Evolutionary conservation across 768 basidiomycete species (phyloP), one percentile per base, ranked within the genome.

Genomic region (Mycena alexandri): DNA sequence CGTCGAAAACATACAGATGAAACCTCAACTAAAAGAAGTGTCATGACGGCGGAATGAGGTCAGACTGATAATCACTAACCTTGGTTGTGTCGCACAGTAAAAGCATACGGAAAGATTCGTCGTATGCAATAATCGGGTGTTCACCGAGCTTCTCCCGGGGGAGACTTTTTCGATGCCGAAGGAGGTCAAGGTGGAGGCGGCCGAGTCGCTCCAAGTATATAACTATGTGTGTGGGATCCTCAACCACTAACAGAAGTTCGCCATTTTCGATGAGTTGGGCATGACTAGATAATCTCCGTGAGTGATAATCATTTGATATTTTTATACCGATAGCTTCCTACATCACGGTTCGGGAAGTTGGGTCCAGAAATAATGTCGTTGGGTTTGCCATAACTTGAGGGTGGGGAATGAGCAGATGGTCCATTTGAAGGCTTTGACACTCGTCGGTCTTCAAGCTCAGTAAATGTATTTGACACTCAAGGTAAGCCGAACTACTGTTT

Each of bases 71-170:
- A 24, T 29, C 24, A 33, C 62, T 3, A 34, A 82, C 86, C 79
- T 83, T 85, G 17, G 75, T 74, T 0, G 79, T 73, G 5, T 81
- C 75, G 63, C 86, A 83, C 0, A 89, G 65, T 0, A 81, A 80
- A 24, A 89, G 72, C 73, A 84, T 80, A 3, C 83, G 81, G 62
- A 80, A 85, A 2, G 76, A 71, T 65, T 89, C 88, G 47, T 90
- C 86, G 60, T 82, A 87, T 0, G 87, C 79, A 8, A 89, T 61
- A 16, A 85, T 17, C 55, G 80, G 75, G 9, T 82, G 76, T 2
- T 78, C 72, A 0, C 85, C 86, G 13, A 87, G 77, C 72, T 83
- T 86, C 61, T 83, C 82, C 7, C 78, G 79, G 58, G 79, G 75
- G 16, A 88, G 69, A 0, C 17, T 48, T 60, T 81, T 84, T 22